These are phyloP conservation scores for Maudiozyma turicensis DNA, from an alignment of 805 yeast genomes.

Conservation along the genomic window DNA sequence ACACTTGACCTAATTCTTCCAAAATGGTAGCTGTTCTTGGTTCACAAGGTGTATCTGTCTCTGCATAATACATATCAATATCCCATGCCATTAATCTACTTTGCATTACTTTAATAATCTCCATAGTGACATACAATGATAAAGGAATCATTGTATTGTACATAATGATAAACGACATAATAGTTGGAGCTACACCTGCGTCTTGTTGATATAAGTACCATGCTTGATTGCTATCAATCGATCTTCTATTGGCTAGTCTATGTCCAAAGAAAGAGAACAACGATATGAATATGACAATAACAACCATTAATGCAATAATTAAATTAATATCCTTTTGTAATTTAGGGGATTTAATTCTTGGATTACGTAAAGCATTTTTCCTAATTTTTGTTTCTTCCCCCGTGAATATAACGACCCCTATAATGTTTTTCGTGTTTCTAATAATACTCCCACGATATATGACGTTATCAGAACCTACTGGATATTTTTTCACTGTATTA, in stretches of 20 bases:
- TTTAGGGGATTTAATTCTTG: slow-evolving; percentile 88
- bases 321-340: slow-evolving; percentile 72
- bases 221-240: slow-evolving; percentile 32
- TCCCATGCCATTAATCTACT: slow-evolving; percentile 75
- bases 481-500: slow-evolving; percentile 34
- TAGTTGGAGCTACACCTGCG: slow-evolving; percentile 77
- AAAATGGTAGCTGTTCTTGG: slow-evolving; percentile 91
- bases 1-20: slow-evolving; percentile 95
- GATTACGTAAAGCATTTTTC: slow-evolving; percentile 86
- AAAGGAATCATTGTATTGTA: slow-evolving; percentile 92
- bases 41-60: slow-evolving; percentile 82
- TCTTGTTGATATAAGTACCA: slow-evolving; percentile 74
- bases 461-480: slow-evolving; percentile 76
- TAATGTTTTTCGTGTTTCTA: slow-evolving; percentile 65
- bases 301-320: slow-evolving; percentile 82
- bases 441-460: slow-evolving; percentile 83
- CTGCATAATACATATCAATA: slow-evolving; percentile 85
- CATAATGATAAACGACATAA: slow-evolving; percentile 96
- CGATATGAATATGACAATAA: slow-evolving; percentile 63
- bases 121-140: slow-evolving; percentile 93
- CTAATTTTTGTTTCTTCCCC: slow-evolving; percentile 95
- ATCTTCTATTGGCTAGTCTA: slow-evolving; percentile 37
- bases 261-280: slow-evolving; percentile 79
- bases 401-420: slow-evolving; percentile 81
- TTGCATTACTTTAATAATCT: slow-evolving; percentile 85